Percentiles rank a stretch among this genome's conserved stretches.
phyloP scores from a whole-genome alignment of 169 alveolate species.

The Besnoitia besnoiti region DNA sequence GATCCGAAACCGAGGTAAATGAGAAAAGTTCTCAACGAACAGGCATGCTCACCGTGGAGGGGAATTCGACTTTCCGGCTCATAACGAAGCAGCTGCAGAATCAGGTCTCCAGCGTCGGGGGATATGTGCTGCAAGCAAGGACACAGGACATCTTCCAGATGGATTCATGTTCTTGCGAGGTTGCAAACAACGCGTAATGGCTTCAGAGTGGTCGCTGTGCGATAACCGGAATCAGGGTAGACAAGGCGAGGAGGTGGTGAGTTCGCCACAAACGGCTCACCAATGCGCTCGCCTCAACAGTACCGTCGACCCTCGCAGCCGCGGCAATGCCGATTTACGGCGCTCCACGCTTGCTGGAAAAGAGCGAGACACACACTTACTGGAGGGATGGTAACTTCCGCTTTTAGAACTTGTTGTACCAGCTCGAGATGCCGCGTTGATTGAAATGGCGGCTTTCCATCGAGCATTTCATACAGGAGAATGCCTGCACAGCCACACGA shows the following conservation, averaged over 20 bases:
- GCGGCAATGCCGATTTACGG: not conserved
- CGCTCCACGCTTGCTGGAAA: not conserved
- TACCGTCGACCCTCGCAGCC: too few relatives aligned
- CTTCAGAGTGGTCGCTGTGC: too few relatives aligned
- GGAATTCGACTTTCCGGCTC: conserved; percentile 64
- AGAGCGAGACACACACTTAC: too few relatives aligned
- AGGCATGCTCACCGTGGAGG: conserved; percentile 28
- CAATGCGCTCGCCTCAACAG: too few relatives aligned
- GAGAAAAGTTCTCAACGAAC: too few relatives aligned
- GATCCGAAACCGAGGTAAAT: too few relatives aligned
- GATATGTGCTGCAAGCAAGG: conserved; percentile 56
- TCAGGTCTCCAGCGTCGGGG: conserved; percentile 64
- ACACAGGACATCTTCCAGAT: not conserved
- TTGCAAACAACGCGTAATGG: not conserved
- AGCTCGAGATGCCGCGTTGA: conserved; percentile 74
- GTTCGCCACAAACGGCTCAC: too few relatives aligned
- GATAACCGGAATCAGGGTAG: not conserved
- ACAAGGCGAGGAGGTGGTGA: not conserved
- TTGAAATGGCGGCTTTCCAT: conserved; percentile 91
- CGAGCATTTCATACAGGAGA: conserved; percentile 85
- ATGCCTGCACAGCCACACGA: conserved; percentile 70
- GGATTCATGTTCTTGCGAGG: not conserved
- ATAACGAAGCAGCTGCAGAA: conserved; percentile 48
- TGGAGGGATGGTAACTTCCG: conserved; percentile 60
- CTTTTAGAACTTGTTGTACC: conserved; percentile 66